Conservation (phyloP, 1,284 basidiomycete species). For the Rhodotorula sp. region DNA sequence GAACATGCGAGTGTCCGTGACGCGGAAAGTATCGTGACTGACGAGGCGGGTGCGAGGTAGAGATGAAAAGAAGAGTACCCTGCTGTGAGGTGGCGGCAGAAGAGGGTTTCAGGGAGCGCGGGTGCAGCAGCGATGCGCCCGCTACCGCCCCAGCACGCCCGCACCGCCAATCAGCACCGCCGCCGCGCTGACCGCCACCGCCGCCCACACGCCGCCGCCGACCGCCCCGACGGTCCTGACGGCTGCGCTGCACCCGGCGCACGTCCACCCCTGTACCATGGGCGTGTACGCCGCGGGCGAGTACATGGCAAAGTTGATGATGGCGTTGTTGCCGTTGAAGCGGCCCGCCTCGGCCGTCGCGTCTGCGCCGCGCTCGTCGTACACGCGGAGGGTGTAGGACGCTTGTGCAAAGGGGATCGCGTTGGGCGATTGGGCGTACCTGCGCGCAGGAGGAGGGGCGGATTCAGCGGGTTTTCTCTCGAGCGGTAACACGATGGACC, state of each 20-base stretch:
- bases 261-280: constrained; percentile 54
- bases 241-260: constrained; percentile 37
- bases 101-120: neutral
- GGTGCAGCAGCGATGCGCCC: neutral
- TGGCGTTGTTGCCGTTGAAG: constrained; percentile 66
- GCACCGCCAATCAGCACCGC: constrained; percentile 40
- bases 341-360: constrained; percentile 65
- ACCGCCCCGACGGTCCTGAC: neutral
- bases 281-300: constrained; percentile 75
- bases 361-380: constrained; percentile 71
- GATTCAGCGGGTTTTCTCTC: too few relatives aligned
- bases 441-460: neutral
- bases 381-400: constrained; percentile 75
- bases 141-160: constrained; percentile 33
- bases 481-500: too few relatives aligned
- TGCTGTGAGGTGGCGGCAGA: too few relatives aligned
- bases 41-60: too few relatives aligned
- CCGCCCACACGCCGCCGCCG: constrained; percentile 21
- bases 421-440: constrained; percentile 68
- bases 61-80: too few relatives aligned
- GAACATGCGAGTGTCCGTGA: neutral
- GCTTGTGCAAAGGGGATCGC: constrained; percentile 69
- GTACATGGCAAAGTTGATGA: constrained; percentile 80
- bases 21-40: neutral
- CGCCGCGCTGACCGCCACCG: constrained; percentile 35